Conservation (phyloP, 1,139 yeast genomes). For the Insectozyma bohioensis region DNA sequence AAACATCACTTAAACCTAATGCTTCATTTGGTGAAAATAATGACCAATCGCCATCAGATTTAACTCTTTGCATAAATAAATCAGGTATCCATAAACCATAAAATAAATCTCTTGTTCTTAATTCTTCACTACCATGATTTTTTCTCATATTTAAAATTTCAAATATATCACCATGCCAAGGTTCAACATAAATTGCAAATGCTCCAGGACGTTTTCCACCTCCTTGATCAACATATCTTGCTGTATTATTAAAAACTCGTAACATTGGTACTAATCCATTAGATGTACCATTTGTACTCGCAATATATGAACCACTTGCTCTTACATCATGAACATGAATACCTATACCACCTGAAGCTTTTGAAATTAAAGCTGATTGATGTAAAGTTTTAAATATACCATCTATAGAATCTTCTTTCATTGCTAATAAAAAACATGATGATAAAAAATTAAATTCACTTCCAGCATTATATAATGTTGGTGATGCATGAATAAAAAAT, state of each 20-base stretch:
- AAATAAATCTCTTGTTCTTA: constrained; percentile 55
- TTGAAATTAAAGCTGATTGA: constrained; percentile 55
- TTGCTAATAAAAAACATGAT: constrained; percentile 56
- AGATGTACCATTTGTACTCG: constrained; percentile 55
- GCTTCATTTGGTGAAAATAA: constrained; percentile 54
- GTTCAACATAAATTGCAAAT: constrained; percentile 59
- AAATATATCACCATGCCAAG: constrained; percentile 61
- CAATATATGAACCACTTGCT: constrained; percentile 49
- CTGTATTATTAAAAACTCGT: constrained; percentile 58
- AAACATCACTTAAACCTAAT: constrained; percentile 50
- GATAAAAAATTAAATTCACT: constrained; percentile 49
- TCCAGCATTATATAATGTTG: constrained; percentile 56
- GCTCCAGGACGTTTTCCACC: constrained; percentile 67
- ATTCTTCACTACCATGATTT: constrained; percentile 59
- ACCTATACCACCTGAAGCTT: constrained; percentile 62
- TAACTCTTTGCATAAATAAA: constrained; percentile 56
- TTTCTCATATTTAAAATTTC: constrained; percentile 52
- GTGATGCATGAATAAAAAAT: constrained; percentile 56
- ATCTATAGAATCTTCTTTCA: constrained; percentile 59
- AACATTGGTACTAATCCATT: constrained; percentile 61
- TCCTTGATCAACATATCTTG: constrained; percentile 63
- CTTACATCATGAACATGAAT: constrained; percentile 55
- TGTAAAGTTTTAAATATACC: constrained; percentile 57
- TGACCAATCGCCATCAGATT: constrained; percentile 50
- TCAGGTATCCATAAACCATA: constrained; percentile 63